These are phyloP conservation scores for Aspergillus spinulosporus DNA, from an alignment of 2,329 filamentous ascomycete species.

Conservation along the genomic window DNA sequence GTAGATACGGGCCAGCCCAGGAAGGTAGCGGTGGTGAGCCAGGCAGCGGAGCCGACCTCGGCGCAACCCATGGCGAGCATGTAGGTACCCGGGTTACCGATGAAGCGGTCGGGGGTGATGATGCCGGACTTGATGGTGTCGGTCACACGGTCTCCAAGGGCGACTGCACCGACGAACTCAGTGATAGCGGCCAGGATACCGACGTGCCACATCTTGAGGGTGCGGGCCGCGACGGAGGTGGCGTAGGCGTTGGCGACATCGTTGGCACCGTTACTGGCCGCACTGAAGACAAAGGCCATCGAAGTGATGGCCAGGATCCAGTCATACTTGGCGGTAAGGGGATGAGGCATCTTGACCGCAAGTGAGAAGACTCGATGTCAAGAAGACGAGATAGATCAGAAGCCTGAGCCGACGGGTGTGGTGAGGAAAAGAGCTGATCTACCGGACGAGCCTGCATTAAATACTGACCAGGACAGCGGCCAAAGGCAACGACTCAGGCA, in stretches of 20 bases:
- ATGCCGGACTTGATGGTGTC: constrained; percentile 48
- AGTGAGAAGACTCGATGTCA: not conserved
- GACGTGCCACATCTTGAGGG: constrained; percentile 55
- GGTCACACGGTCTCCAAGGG: constrained; percentile 50
- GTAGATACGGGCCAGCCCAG: constrained; percentile 47
- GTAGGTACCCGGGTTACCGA: constrained; percentile 35
- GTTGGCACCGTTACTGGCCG: constrained; percentile 33
- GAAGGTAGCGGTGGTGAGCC: constrained; percentile 39
- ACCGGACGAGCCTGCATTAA: not conserved
- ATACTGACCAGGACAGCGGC: not conserved
- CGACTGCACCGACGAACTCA: constrained; percentile 56
- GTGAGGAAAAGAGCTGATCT: not conserved
- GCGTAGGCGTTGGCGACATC: constrained; percentile 60
- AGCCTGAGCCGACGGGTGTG: not conserved
- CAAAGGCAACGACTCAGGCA: not conserved
- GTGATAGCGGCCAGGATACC: constrained; percentile 52
- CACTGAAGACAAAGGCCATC: constrained; percentile 32
- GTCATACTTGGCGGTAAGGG: constrained; percentile 30
- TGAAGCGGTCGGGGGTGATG: constrained; percentile 42
- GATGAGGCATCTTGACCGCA: constrained; percentile 22
- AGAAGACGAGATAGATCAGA: not conserved
- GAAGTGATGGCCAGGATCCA: constrained; percentile 33
- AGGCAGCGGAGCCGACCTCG: constrained; percentile 38
- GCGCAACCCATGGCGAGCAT: constrained; percentile 44
- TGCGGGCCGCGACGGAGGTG: constrained; percentile 53